A percentile compares a stretch with the other conserved stretches of the same genome.
Evolutionary conservation across 129 eudicot species (phyloP).

Genomic region (Artemisia argyi): DNA sequence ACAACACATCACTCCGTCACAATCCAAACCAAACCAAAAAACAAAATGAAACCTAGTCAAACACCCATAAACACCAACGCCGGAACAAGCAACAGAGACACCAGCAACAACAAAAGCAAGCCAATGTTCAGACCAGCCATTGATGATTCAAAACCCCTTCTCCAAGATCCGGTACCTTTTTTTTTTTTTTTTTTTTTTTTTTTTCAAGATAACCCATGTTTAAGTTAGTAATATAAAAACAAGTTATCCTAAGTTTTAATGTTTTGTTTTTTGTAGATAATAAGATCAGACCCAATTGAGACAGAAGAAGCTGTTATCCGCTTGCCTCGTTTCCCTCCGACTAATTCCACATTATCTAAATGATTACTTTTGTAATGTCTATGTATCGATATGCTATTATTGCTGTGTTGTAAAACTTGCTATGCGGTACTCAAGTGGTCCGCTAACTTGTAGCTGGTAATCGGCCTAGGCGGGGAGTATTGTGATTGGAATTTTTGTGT

Average conservation of each 20-base stretch:
- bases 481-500: too few species aligned
- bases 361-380: slow-evolving; percentile 9
- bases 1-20: too few species aligned
- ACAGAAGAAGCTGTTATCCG: slow-evolving; percentile 91
- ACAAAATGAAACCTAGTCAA: too few species aligned
- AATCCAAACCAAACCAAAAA: too few species aligned
- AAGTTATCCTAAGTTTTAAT: neutral
- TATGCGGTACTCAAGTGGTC: too few species aligned
- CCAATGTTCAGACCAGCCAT: slow-evolving; percentile 62
- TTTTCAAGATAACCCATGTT: neutral
- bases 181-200: neutral
- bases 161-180: slow-evolving; percentile 90
- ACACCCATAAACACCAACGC: too few species aligned
- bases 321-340: slow-evolving; percentile 67
- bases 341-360: slow-evolving; percentile 15
- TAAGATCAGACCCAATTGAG: slow-evolving; percentile 82
- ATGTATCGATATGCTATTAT: too few species aligned
- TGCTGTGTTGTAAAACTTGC: too few species aligned
- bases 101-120: slow-evolving; percentile 14
- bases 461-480: too few species aligned
- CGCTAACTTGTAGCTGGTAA: too few species aligned
- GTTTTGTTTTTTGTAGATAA: slow-evolving; percentile 44
- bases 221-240: neutral
- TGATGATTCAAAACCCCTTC: slow-evolving; percentile 84
- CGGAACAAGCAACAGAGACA: too few species aligned